phyloP scores from a whole-genome alignment of 805 yeast genomes.

The Lachancea waltii region DNA sequence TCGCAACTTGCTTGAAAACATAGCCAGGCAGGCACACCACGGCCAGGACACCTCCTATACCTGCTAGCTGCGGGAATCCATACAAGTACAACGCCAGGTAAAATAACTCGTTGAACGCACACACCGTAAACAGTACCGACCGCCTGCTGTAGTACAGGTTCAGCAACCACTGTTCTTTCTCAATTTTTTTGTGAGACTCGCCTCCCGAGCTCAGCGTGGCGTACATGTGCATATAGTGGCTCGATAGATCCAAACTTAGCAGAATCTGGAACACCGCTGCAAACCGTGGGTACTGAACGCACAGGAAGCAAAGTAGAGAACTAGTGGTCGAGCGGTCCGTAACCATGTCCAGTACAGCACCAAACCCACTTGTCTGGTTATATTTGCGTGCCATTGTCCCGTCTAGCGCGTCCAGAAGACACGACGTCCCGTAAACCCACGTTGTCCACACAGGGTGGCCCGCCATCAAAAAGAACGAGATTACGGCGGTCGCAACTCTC shows the following conservation, averaged over 20 bases:
- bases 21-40: conserved; percentile 74
- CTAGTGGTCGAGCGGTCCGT: conserved; percentile 97
- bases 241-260: conserved; percentile 79
- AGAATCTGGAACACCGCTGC: conserved; percentile 65
- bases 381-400: conserved; percentile 90
- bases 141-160: conserved; percentile 83
- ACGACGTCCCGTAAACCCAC: conserved; percentile 73
- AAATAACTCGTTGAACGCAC: conserved; percentile 90
- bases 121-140: conserved; percentile 74
- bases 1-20: conserved; percentile 84
- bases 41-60: conserved; percentile 55
- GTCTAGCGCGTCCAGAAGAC: conserved; percentile 91
- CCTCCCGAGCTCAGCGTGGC: conserved; percentile 81
- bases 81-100: conserved; percentile 82
- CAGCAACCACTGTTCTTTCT: conserved; percentile 63
- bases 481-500: conserved; percentile 73
- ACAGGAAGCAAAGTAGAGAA: conserved; percentile 80
- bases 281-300: conserved; percentile 66
- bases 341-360: conserved; percentile 98
- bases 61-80: conserved; percentile 46
- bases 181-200: conserved; percentile 76
- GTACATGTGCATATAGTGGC: conserved; percentile 98
- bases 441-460: conserved; percentile 77
- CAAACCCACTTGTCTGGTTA: conserved; percentile 85
- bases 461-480: conserved; percentile 77